A percentile compares a stretch with the other conserved stretches of the same genome.
Evolutionary conservation across 805 yeast genomes (phyloP).

Genomic region (Candida montana): DNA sequence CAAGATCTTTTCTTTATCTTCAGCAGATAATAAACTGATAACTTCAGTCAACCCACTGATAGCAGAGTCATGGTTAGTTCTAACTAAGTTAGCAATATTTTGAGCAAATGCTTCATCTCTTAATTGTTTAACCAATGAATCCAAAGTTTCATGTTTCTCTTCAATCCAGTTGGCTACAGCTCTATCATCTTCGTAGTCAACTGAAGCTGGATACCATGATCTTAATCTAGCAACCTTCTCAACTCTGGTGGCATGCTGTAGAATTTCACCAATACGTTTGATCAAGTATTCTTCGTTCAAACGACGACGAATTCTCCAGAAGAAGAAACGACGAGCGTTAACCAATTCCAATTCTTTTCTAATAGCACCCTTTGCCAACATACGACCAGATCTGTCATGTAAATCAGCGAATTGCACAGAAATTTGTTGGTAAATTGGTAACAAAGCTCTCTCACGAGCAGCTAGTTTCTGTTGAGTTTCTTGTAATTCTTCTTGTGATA

Average conservation of each 20-base stretch:
- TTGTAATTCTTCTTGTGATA: constrained; percentile 62
- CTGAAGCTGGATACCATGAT: constrained; percentile 75
- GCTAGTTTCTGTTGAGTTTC: constrained; percentile 58
- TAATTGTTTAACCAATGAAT: constrained; percentile 54
- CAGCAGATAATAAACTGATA: constrained; percentile 44
- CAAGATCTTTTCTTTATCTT: constrained; percentile 45
- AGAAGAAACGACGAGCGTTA: constrained; percentile 90
- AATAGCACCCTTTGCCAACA: constrained; percentile 91
- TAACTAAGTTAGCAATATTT: constrained; percentile 53
- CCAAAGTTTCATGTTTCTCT: constrained; percentile 61
- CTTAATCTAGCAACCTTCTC: constrained; percentile 84
- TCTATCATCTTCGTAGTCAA: constrained; percentile 66
- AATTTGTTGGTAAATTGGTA: constrained; percentile 88
- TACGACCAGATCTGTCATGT: constrained; percentile 96
- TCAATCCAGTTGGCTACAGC: constrained; percentile 85
- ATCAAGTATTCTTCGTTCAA: constrained; percentile 86
- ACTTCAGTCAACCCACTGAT: constrained; percentile 53
- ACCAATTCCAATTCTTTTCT: constrained; percentile 81
- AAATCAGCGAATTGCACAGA: constrained; percentile 96
- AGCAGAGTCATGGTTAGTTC: constrained; percentile 48
- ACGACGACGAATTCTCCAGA: constrained; percentile 98
- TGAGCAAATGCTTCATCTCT: constrained; percentile 63
- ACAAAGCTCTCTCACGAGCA: constrained; percentile 71
- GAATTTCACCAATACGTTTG: constrained; percentile 61
- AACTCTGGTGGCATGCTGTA: constrained; percentile 57